These are phyloP conservation scores for Entomortierella chlamydospora DNA, from an alignment of 192 early-diverging fungal species.

Conservation along the genomic window DNA sequence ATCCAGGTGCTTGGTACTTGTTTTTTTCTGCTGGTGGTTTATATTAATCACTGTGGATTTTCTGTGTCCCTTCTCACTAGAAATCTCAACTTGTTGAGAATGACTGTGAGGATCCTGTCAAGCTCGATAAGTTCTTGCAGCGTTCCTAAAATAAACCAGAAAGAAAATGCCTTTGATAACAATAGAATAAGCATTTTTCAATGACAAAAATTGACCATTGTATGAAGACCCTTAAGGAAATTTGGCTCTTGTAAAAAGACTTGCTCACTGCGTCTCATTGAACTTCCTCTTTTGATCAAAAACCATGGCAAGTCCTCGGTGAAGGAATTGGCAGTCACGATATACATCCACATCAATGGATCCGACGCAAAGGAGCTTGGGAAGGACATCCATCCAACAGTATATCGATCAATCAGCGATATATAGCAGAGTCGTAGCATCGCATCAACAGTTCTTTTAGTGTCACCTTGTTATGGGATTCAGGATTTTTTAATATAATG, in stretches of 20 bases:
- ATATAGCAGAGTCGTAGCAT: background rate
- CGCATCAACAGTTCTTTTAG: background rate
- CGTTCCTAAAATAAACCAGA: constrained; percentile 7
- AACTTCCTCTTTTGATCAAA: constrained; percentile 49
- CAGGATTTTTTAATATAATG: background rate
- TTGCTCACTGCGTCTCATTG: constrained; percentile 11
- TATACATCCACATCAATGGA: background rate
- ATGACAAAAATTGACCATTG: background rate
- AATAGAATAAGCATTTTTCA: too few relatives aligned
- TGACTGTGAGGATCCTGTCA: constrained; percentile 30
- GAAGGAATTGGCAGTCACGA: constrained; percentile 37
- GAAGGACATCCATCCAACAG: constrained; percentile 31
- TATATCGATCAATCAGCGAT: constrained; percentile 15
- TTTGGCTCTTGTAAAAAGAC: background rate
- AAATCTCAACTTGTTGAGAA: constrained; percentile 38
- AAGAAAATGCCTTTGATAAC: too few relatives aligned
- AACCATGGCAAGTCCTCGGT: constrained; percentile 42
- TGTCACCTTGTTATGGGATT: background rate
- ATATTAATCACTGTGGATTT: background rate
- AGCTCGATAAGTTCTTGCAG: constrained; percentile 30
- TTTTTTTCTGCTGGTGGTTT: too few relatives aligned
- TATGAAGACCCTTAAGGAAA: background rate
- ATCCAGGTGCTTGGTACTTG: background rate
- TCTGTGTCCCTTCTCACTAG: constrained; percentile 7
- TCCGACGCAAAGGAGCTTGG: background rate